A percentile compares a stretch with the other conserved stretches of the same genome.
These are phyloP conservation scores for Zychaea mexicana DNA, from an alignment of 371 early-diverging fungal genomes.

Conservation along the genomic window DNA sequence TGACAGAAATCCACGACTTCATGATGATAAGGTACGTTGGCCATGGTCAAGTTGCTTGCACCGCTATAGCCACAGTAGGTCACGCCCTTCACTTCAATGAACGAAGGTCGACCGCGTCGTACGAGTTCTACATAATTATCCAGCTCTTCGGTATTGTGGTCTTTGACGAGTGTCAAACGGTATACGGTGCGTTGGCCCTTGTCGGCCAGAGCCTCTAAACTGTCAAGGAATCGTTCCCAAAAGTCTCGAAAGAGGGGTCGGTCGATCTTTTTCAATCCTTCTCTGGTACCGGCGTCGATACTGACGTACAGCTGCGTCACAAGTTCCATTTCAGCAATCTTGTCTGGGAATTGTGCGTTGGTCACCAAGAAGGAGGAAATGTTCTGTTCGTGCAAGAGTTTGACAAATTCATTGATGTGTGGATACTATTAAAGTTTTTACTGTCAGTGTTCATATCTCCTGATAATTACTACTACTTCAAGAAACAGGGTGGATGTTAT, in stretches of 20 bases:
- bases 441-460: neutral
- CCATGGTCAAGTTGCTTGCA: slow-evolving; percentile 73
- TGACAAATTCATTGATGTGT: slow-evolving; percentile 81
- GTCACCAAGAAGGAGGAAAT: slow-evolving; percentile 84
- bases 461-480: too few relatives aligned
- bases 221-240: slow-evolving; percentile 80
- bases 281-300: slow-evolving; percentile 82
- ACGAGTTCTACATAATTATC: slow-evolving; percentile 76
- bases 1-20: slow-evolving; percentile 79
- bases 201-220: slow-evolving; percentile 66
- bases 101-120: slow-evolving; percentile 73
- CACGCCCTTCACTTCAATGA: slow-evolving; percentile 81
- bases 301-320: slow-evolving; percentile 83
- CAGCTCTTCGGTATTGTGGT: slow-evolving; percentile 74
- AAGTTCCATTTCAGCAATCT: slow-evolving; percentile 66
- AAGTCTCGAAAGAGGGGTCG: slow-evolving; percentile 81
- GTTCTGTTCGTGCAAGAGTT: slow-evolving; percentile 65
- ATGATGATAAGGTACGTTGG: slow-evolving; percentile 75
- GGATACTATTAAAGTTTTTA: slow-evolving; percentile 57
- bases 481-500: too few relatives aligned
- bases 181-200: slow-evolving; percentile 76
- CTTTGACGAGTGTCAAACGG: slow-evolving; percentile 81
- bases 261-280: slow-evolving; percentile 78
- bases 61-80: slow-evolving; percentile 75
- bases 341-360: slow-evolving; percentile 83